These are phyloP conservation scores for Clonostachys rosea DNA, from an alignment of 2,329 filamentous ascomycete species.

Conservation along the genomic window DNA sequence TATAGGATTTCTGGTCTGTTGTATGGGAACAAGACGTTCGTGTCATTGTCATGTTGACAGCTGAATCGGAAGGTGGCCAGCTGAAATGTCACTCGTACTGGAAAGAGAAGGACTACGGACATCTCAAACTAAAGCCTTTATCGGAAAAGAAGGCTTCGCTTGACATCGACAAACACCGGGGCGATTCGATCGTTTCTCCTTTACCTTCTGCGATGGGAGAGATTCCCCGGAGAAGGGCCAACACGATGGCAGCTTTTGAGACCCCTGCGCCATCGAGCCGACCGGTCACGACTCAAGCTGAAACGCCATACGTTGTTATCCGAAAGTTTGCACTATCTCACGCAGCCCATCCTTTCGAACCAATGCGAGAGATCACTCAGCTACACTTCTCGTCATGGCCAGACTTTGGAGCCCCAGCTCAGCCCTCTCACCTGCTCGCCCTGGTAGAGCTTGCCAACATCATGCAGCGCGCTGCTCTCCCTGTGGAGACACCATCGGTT, in stretches of 20 bases:
- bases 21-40: conserved; percentile 96
- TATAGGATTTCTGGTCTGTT: conserved; percentile 93
- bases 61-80: conserved; percentile 88
- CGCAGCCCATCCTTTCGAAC: conserved; percentile 70
- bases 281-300: conserved; percentile 28
- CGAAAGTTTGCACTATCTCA: conserved; percentile 85
- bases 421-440: conserved; percentile 79
- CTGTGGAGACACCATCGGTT: conserved; percentile 35
- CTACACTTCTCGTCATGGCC: conserved; percentile 96
- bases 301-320: conserved; percentile 73
- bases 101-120: conserved; percentile 73
- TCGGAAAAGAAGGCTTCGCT: conserved; percentile 81
- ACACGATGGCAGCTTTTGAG: conserved; percentile 43
- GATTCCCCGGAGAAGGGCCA: conserved; percentile 43
- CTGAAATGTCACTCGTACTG: conserved; percentile 95
- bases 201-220: conserved; percentile 23
- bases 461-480: conserved; percentile 57
- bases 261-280: conserved; percentile 17
- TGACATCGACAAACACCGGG: conserved; percentile 55
- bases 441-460: conserved; percentile 84
- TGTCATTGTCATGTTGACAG: conserved; percentile 94
- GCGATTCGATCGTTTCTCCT: conserved; percentile 23
- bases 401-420: conserved; percentile 89
- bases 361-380: conserved; percentile 89
- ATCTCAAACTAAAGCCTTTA: conserved; percentile 68